These are phyloP conservation scores for Alternaria metachromatica DNA, from an alignment of 2,329 filamentous ascomycete species.

Conservation along the genomic window DNA sequence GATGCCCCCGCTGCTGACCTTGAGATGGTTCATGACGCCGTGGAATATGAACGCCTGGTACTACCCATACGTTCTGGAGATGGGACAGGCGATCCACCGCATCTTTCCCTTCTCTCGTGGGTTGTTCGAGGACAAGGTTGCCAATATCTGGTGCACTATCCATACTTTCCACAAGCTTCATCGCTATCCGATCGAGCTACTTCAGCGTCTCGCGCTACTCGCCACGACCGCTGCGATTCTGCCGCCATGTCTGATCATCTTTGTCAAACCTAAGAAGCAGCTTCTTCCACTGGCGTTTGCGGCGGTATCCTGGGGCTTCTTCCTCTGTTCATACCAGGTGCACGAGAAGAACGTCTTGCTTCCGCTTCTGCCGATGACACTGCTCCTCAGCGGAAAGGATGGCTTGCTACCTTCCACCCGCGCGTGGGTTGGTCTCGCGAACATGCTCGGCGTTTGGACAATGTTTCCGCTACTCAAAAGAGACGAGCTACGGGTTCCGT, in stretches of 20 bases:
- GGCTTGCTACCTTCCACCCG: slow-evolving; percentile 78
- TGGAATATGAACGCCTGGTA: slow-evolving; percentile 70
- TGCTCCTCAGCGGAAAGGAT: slow-evolving; percentile 78
- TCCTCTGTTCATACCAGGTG: slow-evolving; percentile 96
- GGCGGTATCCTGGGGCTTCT: slow-evolving; percentile 92
- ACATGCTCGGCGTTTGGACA: slow-evolving; percentile 87
- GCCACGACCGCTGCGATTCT: slow-evolving; percentile 79
- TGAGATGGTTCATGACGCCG: slow-evolving; percentile 44
- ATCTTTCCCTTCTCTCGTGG: slow-evolving; percentile 96
- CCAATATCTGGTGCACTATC: slow-evolving; percentile 95
- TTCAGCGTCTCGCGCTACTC: slow-evolving; percentile 77
- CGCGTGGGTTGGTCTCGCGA: slow-evolving; percentile 96
- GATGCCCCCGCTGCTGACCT: slow-evolving; percentile 5
- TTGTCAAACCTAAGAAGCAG: slow-evolving; percentile 77
- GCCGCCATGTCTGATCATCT: slow-evolving; percentile 79
- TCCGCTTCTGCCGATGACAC: slow-evolving; percentile 90
- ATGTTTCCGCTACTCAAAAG: slow-evolving; percentile 89
- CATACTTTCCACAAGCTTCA: slow-evolving; percentile 90
- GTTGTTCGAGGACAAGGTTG: slow-evolving; percentile 97
- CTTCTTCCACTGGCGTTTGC: slow-evolving; percentile 82
- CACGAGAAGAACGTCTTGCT: slow-evolving; percentile 97
- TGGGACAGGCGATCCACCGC: slow-evolving; percentile 86
- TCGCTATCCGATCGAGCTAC: slow-evolving; percentile 70
- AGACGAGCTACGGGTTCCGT: slow-evolving; percentile 84
- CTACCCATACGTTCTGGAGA: slow-evolving; percentile 77